phyloP scores from a whole-genome alignment of 2,329 filamentous ascomycete species.

The Knoxdaviesia proteae region DNA sequence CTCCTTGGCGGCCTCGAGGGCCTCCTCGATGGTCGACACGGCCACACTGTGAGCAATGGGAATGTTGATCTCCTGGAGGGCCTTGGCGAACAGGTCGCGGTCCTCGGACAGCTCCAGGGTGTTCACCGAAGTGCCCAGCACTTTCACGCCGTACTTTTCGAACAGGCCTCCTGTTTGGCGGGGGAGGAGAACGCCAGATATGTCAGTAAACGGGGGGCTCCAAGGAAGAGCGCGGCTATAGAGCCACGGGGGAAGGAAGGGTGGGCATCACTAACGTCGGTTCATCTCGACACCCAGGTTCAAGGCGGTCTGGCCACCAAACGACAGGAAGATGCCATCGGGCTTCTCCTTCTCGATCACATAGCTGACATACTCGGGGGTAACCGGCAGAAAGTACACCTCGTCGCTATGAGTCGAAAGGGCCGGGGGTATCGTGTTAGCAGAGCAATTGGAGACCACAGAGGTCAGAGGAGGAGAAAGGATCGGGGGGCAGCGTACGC shows the following conservation, averaged over 20 bases:
- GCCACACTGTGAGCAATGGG: constrained; percentile 94
- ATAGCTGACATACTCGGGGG: constrained; percentile 90
- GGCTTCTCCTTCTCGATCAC: constrained; percentile 92
- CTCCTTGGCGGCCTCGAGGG: constrained; percentile 63
- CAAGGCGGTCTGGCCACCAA: constrained; percentile 90
- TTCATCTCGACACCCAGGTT: constrained; percentile 97
- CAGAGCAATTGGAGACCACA: not conserved
- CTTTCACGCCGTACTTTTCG: constrained; percentile 85
- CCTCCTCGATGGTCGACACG: constrained; percentile 78
- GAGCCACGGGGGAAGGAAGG: not conserved
- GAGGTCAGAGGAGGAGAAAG: not conserved
- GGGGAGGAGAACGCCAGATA: not conserved
- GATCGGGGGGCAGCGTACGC: constrained; percentile 18
- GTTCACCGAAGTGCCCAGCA: constrained; percentile 83
- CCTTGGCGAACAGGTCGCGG: constrained; percentile 86
- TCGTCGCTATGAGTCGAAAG: constrained; percentile 35
- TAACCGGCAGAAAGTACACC: constrained; percentile 95
- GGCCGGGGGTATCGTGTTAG: not conserved
- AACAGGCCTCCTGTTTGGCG: constrained; percentile 48
- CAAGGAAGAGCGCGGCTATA: not conserved
- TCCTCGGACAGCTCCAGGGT: constrained; percentile 78
- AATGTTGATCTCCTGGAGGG: constrained; percentile 90
- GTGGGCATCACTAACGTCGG: constrained; percentile 26
- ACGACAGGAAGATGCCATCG: constrained; percentile 92
- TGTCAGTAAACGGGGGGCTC: constrained; percentile 1